phyloP scores from a whole-genome alignment of 495 filamentous ascomycete species.

The Oidiodendron maius region DNA sequence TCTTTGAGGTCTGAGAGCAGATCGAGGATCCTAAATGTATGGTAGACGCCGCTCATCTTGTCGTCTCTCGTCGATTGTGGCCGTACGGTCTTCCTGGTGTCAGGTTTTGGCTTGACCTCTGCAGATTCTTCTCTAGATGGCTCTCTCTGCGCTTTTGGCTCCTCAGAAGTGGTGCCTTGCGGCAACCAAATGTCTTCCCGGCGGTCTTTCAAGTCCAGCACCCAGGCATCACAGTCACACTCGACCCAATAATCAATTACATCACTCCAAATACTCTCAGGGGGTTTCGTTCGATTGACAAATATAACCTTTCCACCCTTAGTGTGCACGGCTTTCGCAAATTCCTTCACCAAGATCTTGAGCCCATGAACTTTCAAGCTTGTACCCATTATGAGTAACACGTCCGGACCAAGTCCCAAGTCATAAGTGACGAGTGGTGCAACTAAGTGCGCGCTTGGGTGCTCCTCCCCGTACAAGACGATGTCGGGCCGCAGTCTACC shows the following conservation, averaged over 20 bases:
- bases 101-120: background rate
- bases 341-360: constrained; percentile 60
- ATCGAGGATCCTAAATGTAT: constrained; percentile 23
- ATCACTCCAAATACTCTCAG: constrained; percentile 62
- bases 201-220: constrained; percentile 48
- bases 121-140: constrained; percentile 7
- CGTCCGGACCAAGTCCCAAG: constrained; percentile 51
- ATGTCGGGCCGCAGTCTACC: constrained; percentile 62
- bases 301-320: constrained; percentile 60
- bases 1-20: constrained; percentile 10
- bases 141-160: too few species aligned
- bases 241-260: constrained; percentile 63
- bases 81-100: background rate
- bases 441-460: constrained; percentile 58
- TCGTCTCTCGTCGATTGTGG: constrained; percentile 14
- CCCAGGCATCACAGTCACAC: constrained; percentile 71
- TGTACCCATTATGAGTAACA: constrained; percentile 62
- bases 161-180: constrained; percentile 10
- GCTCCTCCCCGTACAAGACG: constrained; percentile 66
- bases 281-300: constrained; percentile 61
- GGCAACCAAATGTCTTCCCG: constrained; percentile 51
- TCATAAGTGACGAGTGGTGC: constrained; percentile 58
- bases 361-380: constrained; percentile 64
- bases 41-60: constrained; percentile 17
- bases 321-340: constrained; percentile 63